Evolutionary conservation across 106 monocot genomes (phyloP).

Genomic region (Dendrobium huoshanense): DNA sequence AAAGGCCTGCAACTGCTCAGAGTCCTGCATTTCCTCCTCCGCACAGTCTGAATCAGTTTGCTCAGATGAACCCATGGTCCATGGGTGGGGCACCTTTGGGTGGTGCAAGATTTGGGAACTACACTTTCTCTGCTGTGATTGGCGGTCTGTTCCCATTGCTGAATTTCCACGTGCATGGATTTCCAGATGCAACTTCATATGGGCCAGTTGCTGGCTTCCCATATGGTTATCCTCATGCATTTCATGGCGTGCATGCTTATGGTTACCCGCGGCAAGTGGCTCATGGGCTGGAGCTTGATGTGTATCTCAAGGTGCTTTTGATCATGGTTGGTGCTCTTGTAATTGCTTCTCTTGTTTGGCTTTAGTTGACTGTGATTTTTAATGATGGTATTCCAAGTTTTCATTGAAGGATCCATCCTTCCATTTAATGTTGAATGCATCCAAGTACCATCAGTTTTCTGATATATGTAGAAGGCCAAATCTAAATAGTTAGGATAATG

Average conservation of each 20-base stretch:
- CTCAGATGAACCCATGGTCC: conserved; percentile 38
- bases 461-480: too few species aligned
- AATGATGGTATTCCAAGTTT: not conserved
- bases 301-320: conserved; percentile 36
- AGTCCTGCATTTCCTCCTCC: conserved; percentile 1
- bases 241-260: conserved; percentile 35
- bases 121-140: conserved; percentile 53
- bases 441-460: too few species aligned
- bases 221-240: conserved; percentile 36
- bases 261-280: conserved; percentile 22
- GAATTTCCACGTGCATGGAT: conserved; percentile 58
- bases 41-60: conserved; percentile 35
- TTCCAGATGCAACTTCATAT: conserved; percentile 43
- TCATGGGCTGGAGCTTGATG: conserved; percentile 35
- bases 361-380: conserved; percentile 16
- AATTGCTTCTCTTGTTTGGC: conserved; percentile 28
- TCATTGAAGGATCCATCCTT: not conserved
- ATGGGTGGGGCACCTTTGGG: conserved; percentile 25
- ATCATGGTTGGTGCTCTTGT: conserved; percentile 47
- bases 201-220: conserved; percentile 37
- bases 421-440: not conserved
- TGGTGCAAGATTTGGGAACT: conserved; percentile 39
- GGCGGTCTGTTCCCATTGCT: conserved; percentile 51
- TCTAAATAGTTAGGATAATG: too few species aligned
- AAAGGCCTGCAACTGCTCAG: conserved; percentile 46